Conservation (phyloP, 768 basidiomycete species). For the Leccinum barrowsii region DNA sequence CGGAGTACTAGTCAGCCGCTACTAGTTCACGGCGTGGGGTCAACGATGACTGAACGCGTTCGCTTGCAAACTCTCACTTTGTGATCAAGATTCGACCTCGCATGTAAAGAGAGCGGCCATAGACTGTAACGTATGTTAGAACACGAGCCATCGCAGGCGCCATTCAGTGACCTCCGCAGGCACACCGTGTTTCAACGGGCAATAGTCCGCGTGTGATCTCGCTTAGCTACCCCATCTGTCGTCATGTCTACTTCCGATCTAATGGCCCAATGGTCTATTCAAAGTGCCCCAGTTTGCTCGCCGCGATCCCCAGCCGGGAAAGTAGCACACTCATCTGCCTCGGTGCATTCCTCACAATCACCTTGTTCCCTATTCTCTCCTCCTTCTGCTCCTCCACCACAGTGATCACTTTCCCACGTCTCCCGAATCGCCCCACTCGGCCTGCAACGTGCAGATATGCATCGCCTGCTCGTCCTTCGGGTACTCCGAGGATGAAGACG, state of each 20-base stretch:
- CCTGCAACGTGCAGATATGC: slow-evolving; percentile 70
- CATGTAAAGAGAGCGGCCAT: slow-evolving; percentile 1
- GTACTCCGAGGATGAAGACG: slow-evolving; percentile 69
- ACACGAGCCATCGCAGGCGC: neutral
- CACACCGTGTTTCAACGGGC: slow-evolving; percentile 13
- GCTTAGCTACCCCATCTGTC: neutral
- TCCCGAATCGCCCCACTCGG: slow-evolving; percentile 70
- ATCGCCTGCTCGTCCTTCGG: slow-evolving; percentile 50
- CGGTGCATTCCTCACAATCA: slow-evolving; percentile 31
- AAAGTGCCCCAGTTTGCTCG: slow-evolving; percentile 52
- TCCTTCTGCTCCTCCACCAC: slow-evolving; percentile 44
- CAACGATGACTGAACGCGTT: neutral
- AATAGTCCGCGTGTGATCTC: neutral
- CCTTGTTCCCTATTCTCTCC: slow-evolving; percentile 28
- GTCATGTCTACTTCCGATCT: slow-evolving; percentile 5
- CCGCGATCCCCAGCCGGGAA: slow-evolving; percentile 39
- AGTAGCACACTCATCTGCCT: slow-evolving; percentile 44
- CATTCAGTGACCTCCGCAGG: slow-evolving; percentile 16
- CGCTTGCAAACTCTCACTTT: neutral
- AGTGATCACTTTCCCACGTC: slow-evolving; percentile 62
- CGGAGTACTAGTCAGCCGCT: slow-evolving; percentile 30
- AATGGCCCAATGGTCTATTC: slow-evolving; percentile 26
- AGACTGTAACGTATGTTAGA: neutral
- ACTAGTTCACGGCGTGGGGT: neutral
- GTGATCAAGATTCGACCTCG: neutral